phyloP scores from a whole-genome alignment of 495 filamentous ascomycete species.

The Xylaria cubensis region DNA sequence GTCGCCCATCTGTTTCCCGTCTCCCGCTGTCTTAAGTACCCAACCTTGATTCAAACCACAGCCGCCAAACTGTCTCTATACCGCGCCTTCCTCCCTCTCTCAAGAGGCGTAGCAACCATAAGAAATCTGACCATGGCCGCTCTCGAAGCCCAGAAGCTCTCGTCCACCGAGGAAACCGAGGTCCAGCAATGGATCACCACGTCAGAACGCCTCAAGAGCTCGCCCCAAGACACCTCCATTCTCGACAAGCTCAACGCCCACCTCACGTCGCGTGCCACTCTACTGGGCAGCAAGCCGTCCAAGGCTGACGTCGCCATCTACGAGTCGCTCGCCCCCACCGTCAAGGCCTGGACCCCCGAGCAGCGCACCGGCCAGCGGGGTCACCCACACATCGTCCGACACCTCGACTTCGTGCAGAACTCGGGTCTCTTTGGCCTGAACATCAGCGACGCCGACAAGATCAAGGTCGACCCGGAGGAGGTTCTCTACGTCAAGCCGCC shows the following conservation, averaged over 20 bases:
- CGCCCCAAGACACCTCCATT: constrained; percentile 63
- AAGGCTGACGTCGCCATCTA: constrained; percentile 90
- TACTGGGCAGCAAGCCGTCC: constrained; percentile 89
- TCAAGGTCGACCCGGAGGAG: constrained; percentile 78
- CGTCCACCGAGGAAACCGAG: constrained; percentile 78
- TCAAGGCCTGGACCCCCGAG: constrained; percentile 82
- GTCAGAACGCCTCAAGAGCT: constrained; percentile 67
- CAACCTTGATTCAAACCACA: constrained; percentile 13
- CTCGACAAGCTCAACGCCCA: constrained; percentile 82
- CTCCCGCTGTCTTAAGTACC: constrained; percentile 13
- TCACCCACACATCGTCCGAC: constrained; percentile 89
- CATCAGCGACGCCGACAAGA: constrained; percentile 76
- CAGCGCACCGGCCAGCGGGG: constrained; percentile 90
- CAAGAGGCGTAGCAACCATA: constrained; percentile 48
- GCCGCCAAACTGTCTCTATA: constrained; percentile 58
- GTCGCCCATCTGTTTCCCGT: neutral
- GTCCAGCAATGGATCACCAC: constrained; percentile 86
- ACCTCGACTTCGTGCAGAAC: constrained; percentile 94
- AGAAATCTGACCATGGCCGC: constrained; percentile 59
- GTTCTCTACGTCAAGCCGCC: constrained; percentile 83
- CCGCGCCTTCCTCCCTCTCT: constrained; percentile 50
- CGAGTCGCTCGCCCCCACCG: constrained; percentile 76
- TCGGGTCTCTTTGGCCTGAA: constrained; percentile 75
- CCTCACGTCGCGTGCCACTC: constrained; percentile 84
- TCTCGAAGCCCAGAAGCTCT: constrained; percentile 73